Conservation (phyloP, 495 filamentous ascomycete species). For the Bombardia bombarda region DNA sequence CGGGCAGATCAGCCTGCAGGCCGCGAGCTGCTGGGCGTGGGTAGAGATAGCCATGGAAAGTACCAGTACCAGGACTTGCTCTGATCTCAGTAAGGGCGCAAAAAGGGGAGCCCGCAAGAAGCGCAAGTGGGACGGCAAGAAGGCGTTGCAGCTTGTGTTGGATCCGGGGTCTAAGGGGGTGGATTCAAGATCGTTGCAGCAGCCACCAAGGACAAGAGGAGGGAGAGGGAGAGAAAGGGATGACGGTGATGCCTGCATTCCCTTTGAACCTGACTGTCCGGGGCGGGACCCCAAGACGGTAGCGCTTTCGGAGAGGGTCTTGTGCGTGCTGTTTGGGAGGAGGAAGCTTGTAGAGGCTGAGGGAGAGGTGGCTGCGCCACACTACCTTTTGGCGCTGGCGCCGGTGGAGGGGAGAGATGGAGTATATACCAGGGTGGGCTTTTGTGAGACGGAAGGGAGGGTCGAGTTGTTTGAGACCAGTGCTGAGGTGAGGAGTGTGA, state of each 20-base stretch:
- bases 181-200: background rate
- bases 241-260: no score
- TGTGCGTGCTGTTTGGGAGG: conserved; percentile 8
- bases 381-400: conserved; percentile 7
- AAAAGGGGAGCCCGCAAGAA: background rate
- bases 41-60: background rate
- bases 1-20: conserved; percentile 4
- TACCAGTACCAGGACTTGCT: no score
- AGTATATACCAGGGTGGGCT: conserved; percentile 2
- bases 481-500: no score
- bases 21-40: conserved; percentile 1
- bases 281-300: conserved; percentile 7
- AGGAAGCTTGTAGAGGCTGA: conserved; percentile 1
- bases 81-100: no score
- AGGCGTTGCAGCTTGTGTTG: background rate
- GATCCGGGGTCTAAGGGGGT: background rate
- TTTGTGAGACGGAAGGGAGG: conserved; percentile 9
- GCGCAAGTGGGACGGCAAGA: conserved; percentile 2
- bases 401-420: conserved; percentile 4
- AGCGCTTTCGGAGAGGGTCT: background rate
- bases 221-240: no score
- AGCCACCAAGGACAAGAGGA: no score
- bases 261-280: conserved; percentile 5
- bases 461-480: no score
- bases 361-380: background rate